Percentiles rank a stretch among this genome's conserved stretches.
Evolutionary conservation across 2,329 filamentous ascomycete genomes (phyloP).

Genomic region (Magnaporthales sp.): DNA sequence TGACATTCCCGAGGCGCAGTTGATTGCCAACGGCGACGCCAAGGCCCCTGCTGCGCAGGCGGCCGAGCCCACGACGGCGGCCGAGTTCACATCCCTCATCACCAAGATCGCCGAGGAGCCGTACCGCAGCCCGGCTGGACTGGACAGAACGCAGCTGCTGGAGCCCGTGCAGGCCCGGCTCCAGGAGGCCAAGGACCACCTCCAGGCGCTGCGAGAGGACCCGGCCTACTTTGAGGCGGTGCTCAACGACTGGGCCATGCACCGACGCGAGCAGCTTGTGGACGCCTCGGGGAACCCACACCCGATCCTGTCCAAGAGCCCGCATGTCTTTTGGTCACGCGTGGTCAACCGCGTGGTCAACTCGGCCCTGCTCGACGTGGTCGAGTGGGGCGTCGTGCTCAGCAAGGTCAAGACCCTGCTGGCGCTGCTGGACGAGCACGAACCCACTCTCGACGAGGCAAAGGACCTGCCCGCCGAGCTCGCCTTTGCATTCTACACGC

Average conservation of each 20-base stretch:
- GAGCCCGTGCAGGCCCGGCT: constrained; percentile 9
- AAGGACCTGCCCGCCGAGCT: constrained; percentile 8
- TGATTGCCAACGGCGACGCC: not conserved
- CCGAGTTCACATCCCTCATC: constrained; percentile 5
- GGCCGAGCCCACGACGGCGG: not conserved
- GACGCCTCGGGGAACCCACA: constrained; percentile 4
- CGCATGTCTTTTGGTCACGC: not conserved
- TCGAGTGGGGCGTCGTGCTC: constrained; percentile 10
- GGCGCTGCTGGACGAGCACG: constrained; percentile 8
- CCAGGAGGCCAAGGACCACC: constrained; percentile 10
- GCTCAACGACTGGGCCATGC: constrained; percentile 7
- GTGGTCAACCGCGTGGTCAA: constrained; percentile 7
- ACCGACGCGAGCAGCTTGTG: constrained; percentile 8
- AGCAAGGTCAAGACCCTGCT: constrained; percentile 8
- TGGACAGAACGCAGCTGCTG: constrained; percentile 5
- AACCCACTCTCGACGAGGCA: not conserved
- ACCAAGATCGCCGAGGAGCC: constrained; percentile 8
- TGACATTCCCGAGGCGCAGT: constrained; percentile 2
- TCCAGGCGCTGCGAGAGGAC: constrained; percentile 12
- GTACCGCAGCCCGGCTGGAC: constrained; percentile 7
- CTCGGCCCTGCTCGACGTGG: constrained; percentile 9
- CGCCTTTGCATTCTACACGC: constrained; percentile 9
- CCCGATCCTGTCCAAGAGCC: constrained; percentile 4
- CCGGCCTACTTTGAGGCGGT: constrained; percentile 9
- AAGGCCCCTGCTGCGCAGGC: not conserved